Percentiles rank a stretch among this genome's conserved stretches.
phyloP scores from a whole-genome alignment of 2,329 filamentous ascomycete genomes.

The Ascocoryne sarcoides region DNA sequence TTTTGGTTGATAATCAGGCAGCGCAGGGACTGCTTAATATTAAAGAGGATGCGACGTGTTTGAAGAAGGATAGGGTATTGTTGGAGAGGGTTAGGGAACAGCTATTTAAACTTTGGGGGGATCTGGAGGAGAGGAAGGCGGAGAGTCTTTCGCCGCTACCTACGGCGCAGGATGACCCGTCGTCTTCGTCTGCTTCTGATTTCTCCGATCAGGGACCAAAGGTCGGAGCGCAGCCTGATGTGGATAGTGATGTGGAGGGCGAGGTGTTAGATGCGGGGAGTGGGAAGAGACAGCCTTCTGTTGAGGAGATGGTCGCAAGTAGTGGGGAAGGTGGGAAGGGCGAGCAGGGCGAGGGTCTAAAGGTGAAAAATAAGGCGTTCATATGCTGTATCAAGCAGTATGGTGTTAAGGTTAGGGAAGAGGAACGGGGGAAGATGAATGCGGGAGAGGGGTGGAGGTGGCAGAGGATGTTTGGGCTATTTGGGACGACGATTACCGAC shows the following conservation, averaged over 20 bases:
- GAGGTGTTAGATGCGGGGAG: not conserved
- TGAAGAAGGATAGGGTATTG: slow-evolving; percentile 42
- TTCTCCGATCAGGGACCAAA: slow-evolving; percentile 2
- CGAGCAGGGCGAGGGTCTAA: not conserved
- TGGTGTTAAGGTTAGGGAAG: slow-evolving; percentile 41
- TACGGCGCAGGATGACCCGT: slow-evolving; percentile 1
- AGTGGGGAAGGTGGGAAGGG: slow-evolving; percentile 8
- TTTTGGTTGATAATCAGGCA: slow-evolving; percentile 54
- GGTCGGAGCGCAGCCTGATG: slow-evolving; percentile 19
- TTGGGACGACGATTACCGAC: slow-evolving; percentile 58
- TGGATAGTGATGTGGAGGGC: slow-evolving; percentile 21
- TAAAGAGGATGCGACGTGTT: slow-evolving; percentile 40
- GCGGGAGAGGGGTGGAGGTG: slow-evolving; percentile 42
- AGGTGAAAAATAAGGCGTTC: slow-evolving; percentile 49
- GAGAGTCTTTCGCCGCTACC: slow-evolving; percentile 21
- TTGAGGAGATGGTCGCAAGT: slow-evolving; percentile 11
- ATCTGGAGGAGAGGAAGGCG: slow-evolving; percentile 64
- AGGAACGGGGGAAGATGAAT: slow-evolving; percentile 35
- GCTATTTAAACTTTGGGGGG: slow-evolving; percentile 76
- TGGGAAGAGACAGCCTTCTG: not conserved
- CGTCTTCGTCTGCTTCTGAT: slow-evolving; percentile 8
- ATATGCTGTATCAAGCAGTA: slow-evolving; percentile 65
- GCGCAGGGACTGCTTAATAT: slow-evolving; percentile 48
- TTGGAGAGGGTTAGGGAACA: slow-evolving; percentile 55
- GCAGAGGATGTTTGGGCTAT: slow-evolving; percentile 55